Evolutionary conservation across 2,329 filamentous ascomycete species (phyloP).

Genomic region (Periconia sp.): DNA sequence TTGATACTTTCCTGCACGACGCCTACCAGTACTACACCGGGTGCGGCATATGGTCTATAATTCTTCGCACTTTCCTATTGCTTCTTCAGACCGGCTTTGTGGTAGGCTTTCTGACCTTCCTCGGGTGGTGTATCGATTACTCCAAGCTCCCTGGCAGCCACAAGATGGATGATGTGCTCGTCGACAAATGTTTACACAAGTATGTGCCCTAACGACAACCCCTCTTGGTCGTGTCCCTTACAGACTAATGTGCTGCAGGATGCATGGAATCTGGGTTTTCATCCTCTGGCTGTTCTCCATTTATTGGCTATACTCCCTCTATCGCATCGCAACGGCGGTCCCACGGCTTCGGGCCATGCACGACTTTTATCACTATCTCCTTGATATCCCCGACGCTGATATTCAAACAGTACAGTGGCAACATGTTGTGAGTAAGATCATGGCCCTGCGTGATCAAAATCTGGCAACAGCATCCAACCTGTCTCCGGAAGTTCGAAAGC

Average conservation of each 20-base stretch:
- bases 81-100: constrained; percentile 83
- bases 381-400: constrained; percentile 81
- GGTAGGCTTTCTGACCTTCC: constrained; percentile 77
- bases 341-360: constrained; percentile 75
- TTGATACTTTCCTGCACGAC: constrained; percentile 82
- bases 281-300: constrained; percentile 83
- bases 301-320: constrained; percentile 79
- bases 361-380: constrained; percentile 80
- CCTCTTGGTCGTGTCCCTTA: background rate
- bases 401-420: constrained; percentile 97
- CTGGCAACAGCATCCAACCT: constrained; percentile 73
- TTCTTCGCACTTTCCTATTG: constrained; percentile 70
- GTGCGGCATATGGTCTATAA: constrained; percentile 82
- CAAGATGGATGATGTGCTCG: constrained; percentile 60
- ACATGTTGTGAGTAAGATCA: constrained; percentile 81
- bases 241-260: constrained; percentile 46
- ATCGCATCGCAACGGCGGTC: constrained; percentile 73
- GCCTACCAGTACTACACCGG: constrained; percentile 86
- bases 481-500: constrained; percentile 60
- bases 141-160: constrained; percentile 68
- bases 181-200: constrained; percentile 71
- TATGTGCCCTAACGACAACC: constrained; percentile 11
- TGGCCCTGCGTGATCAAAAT: constrained; percentile 81
- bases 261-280: constrained; percentile 75
- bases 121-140: constrained; percentile 86